These are phyloP conservation scores for Malus hybrid DNA, from an alignment of 331 rosid species.

Conservation along the genomic window DNA sequence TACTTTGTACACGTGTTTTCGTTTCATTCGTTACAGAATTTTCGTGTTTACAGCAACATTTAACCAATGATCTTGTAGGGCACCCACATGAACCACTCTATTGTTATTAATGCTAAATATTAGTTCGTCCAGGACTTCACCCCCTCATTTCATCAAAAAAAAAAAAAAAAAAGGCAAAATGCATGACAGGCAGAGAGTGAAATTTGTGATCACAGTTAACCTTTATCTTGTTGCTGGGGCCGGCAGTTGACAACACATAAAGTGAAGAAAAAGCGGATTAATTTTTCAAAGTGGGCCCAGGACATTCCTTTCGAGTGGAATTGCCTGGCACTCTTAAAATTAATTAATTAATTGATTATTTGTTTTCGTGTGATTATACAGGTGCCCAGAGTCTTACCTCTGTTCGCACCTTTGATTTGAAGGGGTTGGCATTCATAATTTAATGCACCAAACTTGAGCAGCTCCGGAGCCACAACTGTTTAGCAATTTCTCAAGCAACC, in stretches of 20 bases:
- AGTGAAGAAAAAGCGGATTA: neutral
- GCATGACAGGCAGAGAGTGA: too few relatives aligned
- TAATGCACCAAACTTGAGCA: slow-evolving; percentile 29
- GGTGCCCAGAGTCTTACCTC: slow-evolving; percentile 5
- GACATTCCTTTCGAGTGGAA: neutral
- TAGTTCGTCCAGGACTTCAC: too few relatives aligned
- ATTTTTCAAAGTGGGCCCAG: slow-evolving; percentile 14
- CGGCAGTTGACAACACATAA: slow-evolving; percentile 11
- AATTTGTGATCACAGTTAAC: too few relatives aligned
- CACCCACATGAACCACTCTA: too few relatives aligned
- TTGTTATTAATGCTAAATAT: too few relatives aligned
- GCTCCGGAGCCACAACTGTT: slow-evolving; percentile 3
- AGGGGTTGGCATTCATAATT: slow-evolving; percentile 38
- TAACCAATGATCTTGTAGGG: too few relatives aligned
- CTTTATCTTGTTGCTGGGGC: neutral
- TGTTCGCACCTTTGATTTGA: slow-evolving; percentile 22
- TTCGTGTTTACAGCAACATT: too few relatives aligned
- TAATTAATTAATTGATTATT: neutral
- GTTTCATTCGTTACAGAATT: too few relatives aligned
- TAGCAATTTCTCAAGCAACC: slow-evolving; percentile 7
- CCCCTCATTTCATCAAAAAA: too few relatives aligned
- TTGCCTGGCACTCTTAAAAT: slow-evolving; percentile 5
- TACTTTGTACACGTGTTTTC: too few relatives aligned
- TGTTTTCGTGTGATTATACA: neutral
- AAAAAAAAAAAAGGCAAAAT: too few relatives aligned